Evolutionary conservation across 345 rosid species (phyloP).

Genomic region (Sapria himalayana): DNA sequence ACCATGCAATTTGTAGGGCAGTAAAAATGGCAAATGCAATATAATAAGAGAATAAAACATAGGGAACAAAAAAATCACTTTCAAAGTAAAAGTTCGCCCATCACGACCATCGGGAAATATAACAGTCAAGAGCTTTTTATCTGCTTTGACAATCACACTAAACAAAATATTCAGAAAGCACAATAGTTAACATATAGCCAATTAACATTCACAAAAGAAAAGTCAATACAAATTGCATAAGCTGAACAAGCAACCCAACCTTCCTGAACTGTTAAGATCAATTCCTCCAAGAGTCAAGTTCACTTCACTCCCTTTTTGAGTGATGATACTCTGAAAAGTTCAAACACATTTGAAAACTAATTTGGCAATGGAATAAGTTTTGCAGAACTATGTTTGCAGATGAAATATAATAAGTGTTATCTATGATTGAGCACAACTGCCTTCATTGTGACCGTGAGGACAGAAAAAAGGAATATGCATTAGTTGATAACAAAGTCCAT

Average conservation of each 20-base stretch:
- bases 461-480: too few species aligned
- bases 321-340: constrained; percentile 27
- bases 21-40: constrained; percentile 1
- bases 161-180: constrained; percentile 11
- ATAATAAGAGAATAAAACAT: not conserved
- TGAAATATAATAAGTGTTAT: too few species aligned
- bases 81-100: constrained; percentile 88
- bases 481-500: too few species aligned
- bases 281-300: constrained; percentile 69
- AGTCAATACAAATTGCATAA: too few species aligned
- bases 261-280: constrained; percentile 99
- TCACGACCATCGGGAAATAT: constrained; percentile 92
- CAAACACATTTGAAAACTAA: too few species aligned
- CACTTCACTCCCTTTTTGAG: constrained; percentile 49
- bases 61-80: constrained; percentile 32
- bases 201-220: too few species aligned
- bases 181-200: too few species aligned
- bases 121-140: constrained; percentile 84
- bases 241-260: constrained; percentile 53
- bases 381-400: too few species aligned
- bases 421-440: too few species aligned
- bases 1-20: too few species aligned
- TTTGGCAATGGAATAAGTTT: too few species aligned
- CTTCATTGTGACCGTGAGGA: too few species aligned
- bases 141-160: constrained; percentile 91